Conservation (phyloP, 441 rosid genomes). For the Capsella rubella region DNA sequence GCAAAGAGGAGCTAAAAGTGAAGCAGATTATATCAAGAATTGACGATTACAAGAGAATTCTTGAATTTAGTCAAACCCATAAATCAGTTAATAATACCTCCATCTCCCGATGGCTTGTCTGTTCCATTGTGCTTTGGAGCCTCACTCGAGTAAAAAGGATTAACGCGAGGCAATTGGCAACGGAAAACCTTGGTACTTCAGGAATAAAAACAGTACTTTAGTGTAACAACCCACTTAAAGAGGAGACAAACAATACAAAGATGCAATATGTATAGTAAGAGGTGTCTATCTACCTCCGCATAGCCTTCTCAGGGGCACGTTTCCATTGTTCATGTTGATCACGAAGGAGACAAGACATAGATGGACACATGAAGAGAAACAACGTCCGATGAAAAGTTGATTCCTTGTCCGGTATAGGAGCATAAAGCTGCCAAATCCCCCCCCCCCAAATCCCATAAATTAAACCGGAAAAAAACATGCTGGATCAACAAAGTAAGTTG, state of each 20-base stretch:
- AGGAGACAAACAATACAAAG: constrained; percentile 6
- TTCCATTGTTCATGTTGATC: constrained; percentile 97
- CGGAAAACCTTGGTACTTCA: constrained; percentile 83
- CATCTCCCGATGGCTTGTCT: constrained; percentile 60
- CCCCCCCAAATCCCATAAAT: neutral
- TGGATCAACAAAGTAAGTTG: neutral
- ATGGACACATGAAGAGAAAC: constrained; percentile 80
- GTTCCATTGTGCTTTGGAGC: constrained; percentile 64
- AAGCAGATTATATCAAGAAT: constrained; percentile 27
- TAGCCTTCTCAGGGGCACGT: constrained; percentile 55
- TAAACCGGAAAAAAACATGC: neutral
- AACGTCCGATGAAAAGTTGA: constrained; percentile 81
- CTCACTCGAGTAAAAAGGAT: constrained; percentile 79
- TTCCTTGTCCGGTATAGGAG: constrained; percentile 66
- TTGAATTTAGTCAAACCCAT: neutral
- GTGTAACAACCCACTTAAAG: neutral
- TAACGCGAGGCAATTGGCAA: constrained; percentile 73
- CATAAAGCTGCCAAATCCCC: constrained; percentile 68
- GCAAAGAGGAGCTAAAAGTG: constrained; percentile 65
- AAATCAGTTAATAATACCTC: constrained; percentile 56
- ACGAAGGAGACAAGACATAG: constrained; percentile 84
- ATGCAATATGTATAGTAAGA: neutral
- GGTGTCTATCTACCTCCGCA: constrained; percentile 60
- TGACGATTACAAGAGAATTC: neutral
- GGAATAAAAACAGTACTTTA: constrained; percentile 27